Percentiles rank a stretch among this genome's conserved stretches.
phyloP scores from a whole-genome alignment of 495 filamentous ascomycete species.

The Glonium stellatum region DNA sequence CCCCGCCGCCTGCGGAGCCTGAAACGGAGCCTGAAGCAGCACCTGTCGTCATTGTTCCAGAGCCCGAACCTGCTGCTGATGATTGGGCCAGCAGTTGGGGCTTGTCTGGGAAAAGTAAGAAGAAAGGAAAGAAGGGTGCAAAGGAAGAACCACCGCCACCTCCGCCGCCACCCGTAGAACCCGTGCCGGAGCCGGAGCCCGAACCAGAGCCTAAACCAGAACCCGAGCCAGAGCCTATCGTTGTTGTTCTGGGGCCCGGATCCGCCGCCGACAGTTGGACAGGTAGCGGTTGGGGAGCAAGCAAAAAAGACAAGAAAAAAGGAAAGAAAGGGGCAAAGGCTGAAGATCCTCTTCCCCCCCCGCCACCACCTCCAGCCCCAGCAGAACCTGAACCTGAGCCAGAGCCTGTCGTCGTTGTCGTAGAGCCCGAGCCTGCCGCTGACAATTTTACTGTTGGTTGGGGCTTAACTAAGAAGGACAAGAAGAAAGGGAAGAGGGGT shows the following conservation, averaged over 20 bases:
- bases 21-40: neutral
- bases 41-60: neutral
- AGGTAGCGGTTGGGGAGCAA: too few relatives aligned
- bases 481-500: neutral
- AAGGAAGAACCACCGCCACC: slow-evolving; percentile 33
- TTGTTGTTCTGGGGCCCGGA: too few relatives aligned
- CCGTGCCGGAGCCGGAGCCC: too few relatives aligned
- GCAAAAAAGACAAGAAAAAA: too few relatives aligned
- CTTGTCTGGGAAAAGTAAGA: neutral
- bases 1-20: neutral
- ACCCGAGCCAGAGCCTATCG: too few relatives aligned
- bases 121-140: slow-evolving; percentile 21
- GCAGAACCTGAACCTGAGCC: slow-evolving; percentile 2
- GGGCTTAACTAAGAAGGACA: neutral
- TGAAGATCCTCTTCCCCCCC: slow-evolving; percentile 22
- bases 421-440: neutral
- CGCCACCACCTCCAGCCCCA: neutral
- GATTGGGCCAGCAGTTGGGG: neutral
- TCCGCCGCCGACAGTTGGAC: too few relatives aligned
- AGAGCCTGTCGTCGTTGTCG: neutral
- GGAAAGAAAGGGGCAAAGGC: slow-evolving; percentile 32
- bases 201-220: too few relatives aligned
- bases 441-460: neutral
- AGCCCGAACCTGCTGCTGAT: neutral
- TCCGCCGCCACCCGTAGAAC: neutral